Evolutionary conservation across 768 basidiomycete genomes (phyloP), one percentile per base, ranked within the genome.

Genomic region (Russula compacta): DNA sequence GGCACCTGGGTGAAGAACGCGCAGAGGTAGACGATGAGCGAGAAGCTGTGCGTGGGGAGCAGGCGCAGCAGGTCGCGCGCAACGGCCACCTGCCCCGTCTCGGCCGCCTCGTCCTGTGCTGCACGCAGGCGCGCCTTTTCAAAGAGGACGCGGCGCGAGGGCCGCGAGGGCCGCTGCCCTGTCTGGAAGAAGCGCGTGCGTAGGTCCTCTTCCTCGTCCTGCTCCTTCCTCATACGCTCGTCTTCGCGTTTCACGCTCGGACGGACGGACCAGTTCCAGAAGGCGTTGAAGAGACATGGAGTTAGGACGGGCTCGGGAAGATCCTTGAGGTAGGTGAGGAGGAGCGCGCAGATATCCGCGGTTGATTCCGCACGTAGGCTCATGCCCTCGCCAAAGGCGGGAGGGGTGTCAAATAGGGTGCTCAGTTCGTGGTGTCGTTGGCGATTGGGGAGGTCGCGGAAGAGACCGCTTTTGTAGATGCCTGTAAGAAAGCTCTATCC

Each of bases 1-100:
- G 78, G 81, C 0, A 81, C 68, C 64, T 83, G 81, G 1, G 78
- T 77, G 66, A 81, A 79, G 68, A 81, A 80, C 6, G 73, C 73
- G 56, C 76, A 71, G 38, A 81, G 73, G 65, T 81, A 79, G 43
- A 72, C 67, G 51, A 82, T 71, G 4, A 81, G 69, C 38, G 73
- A 73, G 60, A 79, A 72, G 55, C 73, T 69, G 12, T 71, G 64
- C 1, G 71, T 70, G 1, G 80, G 78, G 6, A 82, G 74, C 48
- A 83, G 74, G 7, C 78, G 78, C n/a, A 83, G 74, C 53, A 83
- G 67, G 65, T 78, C 71, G 58, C 78, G 79, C 14, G 80, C 80
- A 32, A 72, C 71, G 14, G 71, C 64, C 7, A 66, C 52, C 61
- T 75, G 77, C 29, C 73, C 59, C 50, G 67, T 61, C 48, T 66